These are phyloP conservation scores for Gaeumannomyces sp. DNA, from an alignment of 2,329 filamentous ascomycete species.

Conservation along the genomic window DNA sequence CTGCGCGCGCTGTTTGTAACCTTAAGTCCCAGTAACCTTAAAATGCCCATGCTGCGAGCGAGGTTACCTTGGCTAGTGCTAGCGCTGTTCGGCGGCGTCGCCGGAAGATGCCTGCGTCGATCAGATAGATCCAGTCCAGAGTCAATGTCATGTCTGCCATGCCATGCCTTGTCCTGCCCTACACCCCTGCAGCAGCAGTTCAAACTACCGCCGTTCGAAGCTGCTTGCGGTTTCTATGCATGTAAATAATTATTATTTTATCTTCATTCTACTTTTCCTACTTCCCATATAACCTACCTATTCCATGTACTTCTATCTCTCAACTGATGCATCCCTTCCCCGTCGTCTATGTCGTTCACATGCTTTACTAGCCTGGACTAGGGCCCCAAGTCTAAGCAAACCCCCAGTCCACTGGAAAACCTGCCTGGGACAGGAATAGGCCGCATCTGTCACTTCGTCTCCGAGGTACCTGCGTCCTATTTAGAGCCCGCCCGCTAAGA, in stretches of 20 bases:
- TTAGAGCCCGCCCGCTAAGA: background rate
- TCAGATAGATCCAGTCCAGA: background rate
- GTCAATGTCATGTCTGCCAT: background rate
- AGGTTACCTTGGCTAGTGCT: background rate
- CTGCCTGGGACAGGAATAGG: background rate
- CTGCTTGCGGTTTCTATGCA: no score
- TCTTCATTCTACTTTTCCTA: no score
- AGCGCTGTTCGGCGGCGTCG: background rate
- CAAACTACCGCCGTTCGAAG: no score
- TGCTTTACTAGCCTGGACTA: no score
- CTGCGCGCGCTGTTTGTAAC: background rate
- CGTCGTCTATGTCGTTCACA: no score
- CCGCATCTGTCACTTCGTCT: background rate
- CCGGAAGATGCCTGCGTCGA: background rate
- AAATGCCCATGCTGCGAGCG: background rate
- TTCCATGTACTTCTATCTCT: no score
- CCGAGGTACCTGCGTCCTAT: background rate
- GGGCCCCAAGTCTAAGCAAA: no score
- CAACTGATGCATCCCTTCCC: no score
- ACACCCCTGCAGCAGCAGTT: no score
- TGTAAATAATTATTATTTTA: no score
- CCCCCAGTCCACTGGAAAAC: background rate
- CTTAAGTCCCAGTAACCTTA: conserved; percentile 18
- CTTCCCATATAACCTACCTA: no score
- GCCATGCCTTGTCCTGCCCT: background rate